phyloP scores from a whole-genome alignment of 805 yeast species.

The Starmerella roubikii region DNA sequence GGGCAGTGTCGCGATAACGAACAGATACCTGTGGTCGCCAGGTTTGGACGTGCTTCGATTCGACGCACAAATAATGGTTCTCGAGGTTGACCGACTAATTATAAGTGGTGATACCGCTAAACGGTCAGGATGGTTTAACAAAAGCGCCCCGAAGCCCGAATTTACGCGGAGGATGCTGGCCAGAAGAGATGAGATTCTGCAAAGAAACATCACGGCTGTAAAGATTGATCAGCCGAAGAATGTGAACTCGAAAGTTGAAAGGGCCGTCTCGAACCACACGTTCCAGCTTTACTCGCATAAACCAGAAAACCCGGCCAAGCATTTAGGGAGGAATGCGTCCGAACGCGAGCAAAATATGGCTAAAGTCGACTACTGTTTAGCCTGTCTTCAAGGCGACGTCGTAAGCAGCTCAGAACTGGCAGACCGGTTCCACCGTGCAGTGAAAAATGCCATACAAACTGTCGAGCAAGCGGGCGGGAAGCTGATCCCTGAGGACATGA shows the following conservation, averaged over 20 bases:
- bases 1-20: not conserved
- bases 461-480: conserved; percentile 7
- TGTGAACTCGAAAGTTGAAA: too few species aligned
- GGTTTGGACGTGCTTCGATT: conserved; percentile 3
- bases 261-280: too few species aligned
- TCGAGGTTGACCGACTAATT: conserved; percentile 4
- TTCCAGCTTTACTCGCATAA: too few species aligned
- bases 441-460: conserved; percentile 1
- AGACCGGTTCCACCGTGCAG: conserved; percentile 9
- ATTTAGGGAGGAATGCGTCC: conserved; percentile 1
- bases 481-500: conserved; percentile 1
- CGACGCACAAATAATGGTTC: conserved; percentile 7
- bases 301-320: conserved; percentile 5
- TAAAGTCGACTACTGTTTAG: conserved; percentile 13
- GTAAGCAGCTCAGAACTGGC: conserved; percentile 12
- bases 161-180: too few species aligned
- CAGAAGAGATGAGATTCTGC: too few species aligned
- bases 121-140: conserved; percentile 5
- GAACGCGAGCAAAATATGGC: conserved; percentile 11
- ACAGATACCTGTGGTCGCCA: conserved; percentile 9
- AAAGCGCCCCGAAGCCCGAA: conserved; percentile 2
- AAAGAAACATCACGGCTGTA: too few species aligned
- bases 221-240: too few species aligned
- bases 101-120: not conserved
- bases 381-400: conserved; percentile 14